Evolutionary conservation across 495 filamentous ascomycete genomes (phyloP), one percentile per base, ranked within the genome.

Genomic region (Niebla homalea): DNA sequence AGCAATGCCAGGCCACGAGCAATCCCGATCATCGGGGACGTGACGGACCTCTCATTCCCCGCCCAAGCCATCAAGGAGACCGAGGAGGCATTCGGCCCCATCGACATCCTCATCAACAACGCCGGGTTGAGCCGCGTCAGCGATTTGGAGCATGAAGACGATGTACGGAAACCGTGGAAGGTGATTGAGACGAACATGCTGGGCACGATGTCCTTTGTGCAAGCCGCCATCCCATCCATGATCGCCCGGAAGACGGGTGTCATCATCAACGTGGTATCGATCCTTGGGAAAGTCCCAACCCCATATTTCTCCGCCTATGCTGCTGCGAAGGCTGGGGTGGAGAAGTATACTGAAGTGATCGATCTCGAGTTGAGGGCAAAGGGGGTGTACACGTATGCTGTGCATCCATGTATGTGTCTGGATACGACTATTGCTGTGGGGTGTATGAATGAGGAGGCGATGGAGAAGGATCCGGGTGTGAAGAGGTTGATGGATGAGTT

Each of bases 71-170:
- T 59, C 6, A 43, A 21, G 20, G 43, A 56, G 10, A 50, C 56
- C 4, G 51, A 62, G 39, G 48, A 48, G 21, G 25, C 50, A 2
- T 25, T 58, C 4, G 62, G 60, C 0, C 46, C 54, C 0, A 43
- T 64, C n/a, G 62, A 64, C 51, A 55, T 64, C 16, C 48, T 64
- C 11, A 51, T 64, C 56, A 62, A 62, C 40, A 62, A 57, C 35
- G 50, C 56, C 0, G 51, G 49, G 2, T 45, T 53, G 11, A 43
- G 38, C 11, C 52, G 58, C 3, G 29, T 64, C 10, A 48, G 50
- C 4, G 49, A 51, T 18, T 52, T 64, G 4, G 49, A 50, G 18
- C 54, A 61, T 38, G 62, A 64, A 46, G 18, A 42, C 10, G 36
- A 53, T 36, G 45, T 61, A 16, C 43, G 32, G n/a, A 41, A 51